phyloP scores from a whole-genome alignment of 768 basidiomycete genomes.

The Mycena filopes region DNA sequence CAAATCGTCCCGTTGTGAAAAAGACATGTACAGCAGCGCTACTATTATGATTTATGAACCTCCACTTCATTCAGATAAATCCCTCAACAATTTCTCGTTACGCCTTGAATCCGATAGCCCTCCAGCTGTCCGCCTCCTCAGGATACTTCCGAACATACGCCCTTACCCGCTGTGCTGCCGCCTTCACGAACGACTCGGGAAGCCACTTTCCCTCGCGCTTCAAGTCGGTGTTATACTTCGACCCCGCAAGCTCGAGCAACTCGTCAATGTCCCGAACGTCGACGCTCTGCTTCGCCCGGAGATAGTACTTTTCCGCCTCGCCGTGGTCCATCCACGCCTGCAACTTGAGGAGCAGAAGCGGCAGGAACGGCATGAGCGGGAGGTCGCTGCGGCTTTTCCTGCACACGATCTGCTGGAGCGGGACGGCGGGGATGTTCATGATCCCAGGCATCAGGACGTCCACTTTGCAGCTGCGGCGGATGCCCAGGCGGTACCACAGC shows the following conservation, averaged over 20 bases:
- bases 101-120: slow-evolving; percentile 33
- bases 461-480: slow-evolving; percentile 47
- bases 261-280: slow-evolving; percentile 56
- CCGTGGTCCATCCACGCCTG: slow-evolving; percentile 56
- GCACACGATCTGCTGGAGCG: slow-evolving; percentile 34
- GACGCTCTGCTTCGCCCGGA: slow-evolving; percentile 49
- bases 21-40: neutral
- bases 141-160: slow-evolving; percentile 38
- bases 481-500: slow-evolving; percentile 48
- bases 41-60: too few species aligned
- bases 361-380: slow-evolving; percentile 51
- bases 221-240: slow-evolving; percentile 36
- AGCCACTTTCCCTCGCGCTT: slow-evolving; percentile 40
- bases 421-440: slow-evolving; percentile 49
- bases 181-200: slow-evolving; percentile 42
- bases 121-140: slow-evolving; percentile 31
- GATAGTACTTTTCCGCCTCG: slow-evolving; percentile 40
- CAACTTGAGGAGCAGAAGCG: slow-evolving; percentile 53
- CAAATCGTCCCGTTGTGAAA: too few species aligned
- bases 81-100: too few species aligned
- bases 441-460: slow-evolving; percentile 51
- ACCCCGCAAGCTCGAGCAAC: slow-evolving; percentile 50
- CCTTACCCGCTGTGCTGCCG: slow-evolving; percentile 38
- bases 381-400: slow-evolving; percentile 38
- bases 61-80: too few species aligned